These are phyloP conservation scores for Jatropha podagrica DNA, from an alignment of 441 rosid genomes.

Conservation along the genomic window DNA sequence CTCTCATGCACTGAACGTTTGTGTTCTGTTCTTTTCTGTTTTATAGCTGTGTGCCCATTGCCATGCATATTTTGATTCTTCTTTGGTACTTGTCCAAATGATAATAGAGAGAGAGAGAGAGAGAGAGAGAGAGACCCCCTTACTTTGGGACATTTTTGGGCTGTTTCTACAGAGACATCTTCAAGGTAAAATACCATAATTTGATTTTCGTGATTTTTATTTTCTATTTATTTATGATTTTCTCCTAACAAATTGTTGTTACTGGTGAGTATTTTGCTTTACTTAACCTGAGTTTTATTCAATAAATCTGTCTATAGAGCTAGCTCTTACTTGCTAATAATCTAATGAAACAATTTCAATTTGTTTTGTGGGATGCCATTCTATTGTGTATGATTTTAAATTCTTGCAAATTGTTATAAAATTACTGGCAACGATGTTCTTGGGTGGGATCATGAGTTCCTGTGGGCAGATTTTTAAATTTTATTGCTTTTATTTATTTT, in stretches of 20 bases:
- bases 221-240: background rate
- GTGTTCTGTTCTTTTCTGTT: conserved; percentile 18
- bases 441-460: conserved; percentile 6
- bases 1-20: conserved; percentile 24
- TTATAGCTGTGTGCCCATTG: conserved; percentile 7
- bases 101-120: conserved; percentile 9
- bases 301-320: background rate
- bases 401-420: conserved; percentile 25
- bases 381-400: conserved; percentile 16
- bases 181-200: conserved; percentile 21
- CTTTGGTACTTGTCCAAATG: conserved; percentile 15
- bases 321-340: conserved; percentile 9
- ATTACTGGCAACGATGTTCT: conserved; percentile 19
- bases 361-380: conserved; percentile 20
- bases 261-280: background rate
- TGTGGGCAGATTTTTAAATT: conserved; percentile 12
- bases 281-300: conserved; percentile 18
- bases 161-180: conserved; percentile 12
- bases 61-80: conserved; percentile 21
- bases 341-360: background rate
- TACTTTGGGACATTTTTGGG: conserved; percentile 16
- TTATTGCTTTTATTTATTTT: background rate
- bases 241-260: background rate
- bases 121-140: conserved; percentile 17
- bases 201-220: conserved; percentile 3